A percentile compares a stretch with the other conserved stretches of the same genome.
phyloP scores from a whole-genome alignment of 306 rosid genomes.

The Cucurbita pepo region DNA sequence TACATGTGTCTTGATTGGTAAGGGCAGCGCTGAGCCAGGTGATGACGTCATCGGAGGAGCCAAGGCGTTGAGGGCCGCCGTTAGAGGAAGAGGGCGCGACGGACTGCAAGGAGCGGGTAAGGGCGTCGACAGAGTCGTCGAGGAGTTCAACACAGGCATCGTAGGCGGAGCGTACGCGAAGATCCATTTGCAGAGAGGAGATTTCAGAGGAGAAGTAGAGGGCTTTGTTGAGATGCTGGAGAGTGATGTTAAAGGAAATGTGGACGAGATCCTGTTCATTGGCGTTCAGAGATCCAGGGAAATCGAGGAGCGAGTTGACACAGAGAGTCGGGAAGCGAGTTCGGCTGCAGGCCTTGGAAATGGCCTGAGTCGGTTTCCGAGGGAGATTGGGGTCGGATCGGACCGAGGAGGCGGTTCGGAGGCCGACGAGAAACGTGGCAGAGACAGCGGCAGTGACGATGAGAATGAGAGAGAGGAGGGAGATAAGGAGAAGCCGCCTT shows the following conservation, averaged over 20 bases:
- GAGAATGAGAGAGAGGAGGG: conserved; percentile 26
- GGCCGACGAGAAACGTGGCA: conserved; percentile 17
- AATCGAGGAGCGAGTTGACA: conserved; percentile 44
- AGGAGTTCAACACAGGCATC: conserved; percentile 83
- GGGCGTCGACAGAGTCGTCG: conserved; percentile 60
- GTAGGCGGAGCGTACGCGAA: conserved; percentile 50
- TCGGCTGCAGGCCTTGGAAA: conserved; percentile 52
- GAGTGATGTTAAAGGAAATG: conserved; percentile 83
- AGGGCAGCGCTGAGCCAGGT: conserved; percentile 93
- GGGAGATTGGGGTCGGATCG: not conserved
- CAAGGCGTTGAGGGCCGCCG: not conserved
- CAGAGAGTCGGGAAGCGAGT: conserved; percentile 53
- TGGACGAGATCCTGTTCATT: conserved; percentile 65
- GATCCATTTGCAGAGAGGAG: conserved; percentile 30
- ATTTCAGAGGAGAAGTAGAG: conserved; percentile 41
- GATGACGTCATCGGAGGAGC: conserved; percentile 34
- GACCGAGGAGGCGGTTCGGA: conserved; percentile 2
- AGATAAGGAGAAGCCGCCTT: conserved; percentile 23
- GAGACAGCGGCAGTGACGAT: conserved; percentile 44
- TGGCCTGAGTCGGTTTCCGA: conserved; percentile 51
- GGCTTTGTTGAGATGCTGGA: conserved; percentile 52
- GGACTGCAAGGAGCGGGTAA: conserved; percentile 34
- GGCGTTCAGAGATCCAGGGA: conserved; percentile 52
- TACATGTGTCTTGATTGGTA: conserved; percentile 85
- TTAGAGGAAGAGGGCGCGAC: not conserved